These are phyloP conservation scores for Clavispora vitiphila DNA, from an alignment of 805 yeast species.

Conservation along the genomic window DNA sequence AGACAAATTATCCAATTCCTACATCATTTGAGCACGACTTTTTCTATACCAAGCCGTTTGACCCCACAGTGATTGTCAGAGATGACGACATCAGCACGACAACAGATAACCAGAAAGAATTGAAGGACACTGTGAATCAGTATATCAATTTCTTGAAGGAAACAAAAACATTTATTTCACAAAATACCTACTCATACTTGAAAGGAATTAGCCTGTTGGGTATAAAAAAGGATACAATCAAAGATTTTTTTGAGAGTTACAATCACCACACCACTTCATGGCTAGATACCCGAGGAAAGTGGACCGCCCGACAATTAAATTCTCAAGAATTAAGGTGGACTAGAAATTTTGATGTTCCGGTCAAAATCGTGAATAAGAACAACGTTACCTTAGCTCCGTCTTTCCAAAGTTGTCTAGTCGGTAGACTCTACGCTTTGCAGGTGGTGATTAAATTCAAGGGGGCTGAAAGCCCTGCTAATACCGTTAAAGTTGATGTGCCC, in stretches of 20 bases:
- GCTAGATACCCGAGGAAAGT: conserved; percentile 7
- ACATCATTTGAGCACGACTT: conserved; percentile 36
- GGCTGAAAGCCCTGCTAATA: conserved; percentile 18
- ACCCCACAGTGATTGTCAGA: conserved; percentile 11
- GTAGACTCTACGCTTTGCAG: conserved; percentile 53
- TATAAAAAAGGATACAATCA: conserved; percentile 36
- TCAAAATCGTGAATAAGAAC: conserved; percentile 39
- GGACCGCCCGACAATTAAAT: conserved; percentile 24
- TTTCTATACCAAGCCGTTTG: conserved; percentile 29
- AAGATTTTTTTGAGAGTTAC: conserved; percentile 29
- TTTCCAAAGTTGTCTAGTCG: conserved; percentile 60
- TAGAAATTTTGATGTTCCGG: conserved; percentile 34
- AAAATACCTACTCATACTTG: conserved; percentile 30
- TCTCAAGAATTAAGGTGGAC: conserved; percentile 26
- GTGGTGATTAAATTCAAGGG: conserved; percentile 42
- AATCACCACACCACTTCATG: conserved; percentile 22
- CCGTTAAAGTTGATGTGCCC: conserved; percentile 12
- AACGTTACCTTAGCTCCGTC: conserved; percentile 52
- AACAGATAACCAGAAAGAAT: conserved; percentile 27
- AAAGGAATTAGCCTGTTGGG: conserved; percentile 35
- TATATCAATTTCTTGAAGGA: conserved; percentile 33
- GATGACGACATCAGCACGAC: conserved; percentile 28
- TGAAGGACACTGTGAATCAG: conserved; percentile 32
- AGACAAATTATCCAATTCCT: conserved; percentile 38
- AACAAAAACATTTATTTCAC: conserved; percentile 28